Conservation (phyloP, 257 asterid species). For the Solanum phureja region DNA sequence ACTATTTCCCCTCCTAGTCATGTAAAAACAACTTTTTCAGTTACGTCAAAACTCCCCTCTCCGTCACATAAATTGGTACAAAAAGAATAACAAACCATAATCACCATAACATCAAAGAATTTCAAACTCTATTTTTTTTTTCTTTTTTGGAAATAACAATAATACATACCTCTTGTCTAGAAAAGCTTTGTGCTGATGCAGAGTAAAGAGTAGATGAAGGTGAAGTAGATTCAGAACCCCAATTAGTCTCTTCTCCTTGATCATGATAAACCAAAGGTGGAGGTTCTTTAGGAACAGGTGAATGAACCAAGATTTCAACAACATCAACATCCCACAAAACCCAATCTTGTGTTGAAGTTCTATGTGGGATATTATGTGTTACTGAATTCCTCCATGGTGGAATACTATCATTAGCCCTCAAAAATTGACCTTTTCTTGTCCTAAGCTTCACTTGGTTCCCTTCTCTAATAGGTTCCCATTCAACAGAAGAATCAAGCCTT, state of each 20-base stretch:
- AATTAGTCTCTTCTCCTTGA: conserved; percentile 18
- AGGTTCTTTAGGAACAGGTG: conserved; percentile 28
- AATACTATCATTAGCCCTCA: conserved; percentile 79
- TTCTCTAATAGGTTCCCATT: conserved; percentile 90
- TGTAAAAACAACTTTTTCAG: too few relatives aligned
- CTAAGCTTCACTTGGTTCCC: conserved; percentile 61
- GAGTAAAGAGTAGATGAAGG: conserved; percentile 35
- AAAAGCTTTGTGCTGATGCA: conserved; percentile 40
- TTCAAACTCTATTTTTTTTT: too few relatives aligned
- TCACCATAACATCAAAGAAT: background rate
- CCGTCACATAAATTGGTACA: background rate
- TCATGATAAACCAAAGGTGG: conserved; percentile 14
- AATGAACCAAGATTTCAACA: conserved; percentile 40
- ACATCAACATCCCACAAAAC: conserved; percentile 75
- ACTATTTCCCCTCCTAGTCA: too few relatives aligned
- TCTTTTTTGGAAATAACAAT: background rate
- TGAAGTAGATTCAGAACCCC: conserved; percentile 52
- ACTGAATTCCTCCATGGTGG: conserved; percentile 96
- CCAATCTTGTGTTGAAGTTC: conserved; percentile 81
- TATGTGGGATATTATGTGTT: conserved; percentile 83
- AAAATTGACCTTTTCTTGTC: conserved; percentile 78
- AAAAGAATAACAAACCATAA: background rate
- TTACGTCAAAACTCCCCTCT: background rate
- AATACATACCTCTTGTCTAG: conserved; percentile 71
- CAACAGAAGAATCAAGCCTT: conserved; percentile 73